phyloP scores from a whole-genome alignment of 129 eudicot species.

The Artemisia annua region DNA sequence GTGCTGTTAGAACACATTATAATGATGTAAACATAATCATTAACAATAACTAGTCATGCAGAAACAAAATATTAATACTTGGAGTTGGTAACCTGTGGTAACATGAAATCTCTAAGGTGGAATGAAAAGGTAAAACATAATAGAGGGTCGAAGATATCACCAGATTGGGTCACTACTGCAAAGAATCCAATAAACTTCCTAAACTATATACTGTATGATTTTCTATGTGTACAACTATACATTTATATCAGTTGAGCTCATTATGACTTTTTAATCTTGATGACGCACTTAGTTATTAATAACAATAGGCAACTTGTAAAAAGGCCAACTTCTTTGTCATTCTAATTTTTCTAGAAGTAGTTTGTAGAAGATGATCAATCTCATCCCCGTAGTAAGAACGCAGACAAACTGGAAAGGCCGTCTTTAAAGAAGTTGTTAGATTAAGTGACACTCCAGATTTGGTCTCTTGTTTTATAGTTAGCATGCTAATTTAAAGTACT shows the following conservation, averaged over 20 bases:
- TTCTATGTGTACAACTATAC: neutral
- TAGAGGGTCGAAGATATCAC: too few species aligned
- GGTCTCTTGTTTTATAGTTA: too few species aligned
- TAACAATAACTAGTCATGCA: neutral
- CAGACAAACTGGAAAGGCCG: neutral
- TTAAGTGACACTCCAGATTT: neutral
- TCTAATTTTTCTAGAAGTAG: neutral
- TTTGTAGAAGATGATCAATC: neutral
- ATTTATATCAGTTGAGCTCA: neutral
- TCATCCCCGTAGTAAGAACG: neutral
- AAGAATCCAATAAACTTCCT: too few species aligned
- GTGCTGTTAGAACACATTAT: slow-evolving; percentile 13
- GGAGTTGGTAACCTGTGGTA: neutral
- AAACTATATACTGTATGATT: neutral
- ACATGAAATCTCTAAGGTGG: neutral
- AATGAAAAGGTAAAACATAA: too few species aligned
- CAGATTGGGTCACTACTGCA: too few species aligned
- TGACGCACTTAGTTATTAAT: neutral
- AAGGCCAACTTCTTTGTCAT: neutral
- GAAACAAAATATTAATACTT: neutral
- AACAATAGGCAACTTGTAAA: neutral
- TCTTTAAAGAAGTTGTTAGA: neutral
- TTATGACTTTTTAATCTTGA: neutral
- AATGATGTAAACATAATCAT: slow-evolving; percentile 9
- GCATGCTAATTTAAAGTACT: too few species aligned